Base-by-base conservation (phyloP, 1,284 basidiomycete species). In the Puccinia triticina region DNA sequence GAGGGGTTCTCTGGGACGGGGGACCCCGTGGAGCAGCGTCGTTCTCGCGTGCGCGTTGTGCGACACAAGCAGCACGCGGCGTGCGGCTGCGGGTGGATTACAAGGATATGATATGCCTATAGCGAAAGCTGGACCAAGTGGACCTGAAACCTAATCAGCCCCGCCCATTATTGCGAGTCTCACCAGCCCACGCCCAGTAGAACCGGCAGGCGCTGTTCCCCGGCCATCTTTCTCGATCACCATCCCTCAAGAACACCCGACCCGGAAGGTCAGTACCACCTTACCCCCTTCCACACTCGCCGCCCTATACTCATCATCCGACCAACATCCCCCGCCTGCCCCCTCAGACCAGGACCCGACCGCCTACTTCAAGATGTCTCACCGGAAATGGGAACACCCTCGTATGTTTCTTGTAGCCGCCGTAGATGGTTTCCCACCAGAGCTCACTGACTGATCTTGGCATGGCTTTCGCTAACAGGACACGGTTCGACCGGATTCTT, bases 401-500 rank as follows among this genome's bases (percentile, higher is more conserved):
- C 85, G 85, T 84, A 84, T 59, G 50, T 82, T 67, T 7, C 14
- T 26, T 21, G 26, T 53, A 1, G n/a, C 34, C 37, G 12, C 32
- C 18, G 14, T 8, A 23, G 1, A 3, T 21, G 12, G 3, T 43
- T 29, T 29, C 43, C 12, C 10, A 32, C 8, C 43, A 5, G 14
- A 16, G 46, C 34, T 40, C 34, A 8, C 46, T 32, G 4, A 40
- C 53, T 40, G 48, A 55, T 53, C 23, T 16, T 34, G 26, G 48
- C 14, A n/a, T n/a, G 23, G 29, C 29, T 14, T 53, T n/a, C n/a
- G n/a, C 48, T 59, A 40, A 57, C 46, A 69, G 75, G 84, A 73
- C 84, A 84, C 83, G 84, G 83, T 83, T 85, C 85, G 79, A 83
- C 84, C 77, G 84, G 84, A 76, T 85, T 85, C 84, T 85, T 97